Evolutionary conservation across 495 filamentous ascomycete species (phyloP), one percentile per base, ranked within the genome.

Genomic region (Aspergillus diversus): DNA sequence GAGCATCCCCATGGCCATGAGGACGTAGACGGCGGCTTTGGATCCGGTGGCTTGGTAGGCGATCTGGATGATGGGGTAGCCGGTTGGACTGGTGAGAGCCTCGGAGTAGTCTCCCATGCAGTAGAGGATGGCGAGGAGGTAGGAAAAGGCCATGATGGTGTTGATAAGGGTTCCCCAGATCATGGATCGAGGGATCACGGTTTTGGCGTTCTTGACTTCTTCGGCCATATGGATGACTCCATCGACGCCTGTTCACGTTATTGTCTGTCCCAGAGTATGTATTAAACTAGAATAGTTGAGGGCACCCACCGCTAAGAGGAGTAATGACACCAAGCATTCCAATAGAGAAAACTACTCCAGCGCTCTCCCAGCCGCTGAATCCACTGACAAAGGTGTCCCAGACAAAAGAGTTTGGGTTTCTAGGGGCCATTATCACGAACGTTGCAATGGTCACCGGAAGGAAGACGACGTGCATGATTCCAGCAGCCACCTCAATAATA

Each of bases 31-130:
- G 6, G 78, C 80, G 31, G 75, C 68, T 43, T 76, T 71, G 43
- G 77, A 81, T 6, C 71, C 70, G 11, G 78, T 84, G 15, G 80
- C 78, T 61, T 81, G 71, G 68, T 80, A 79, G 67, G 79, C 80
- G 50, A 84, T 80, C 64, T 81, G 66, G 62, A 86, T 84, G 69
- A 86, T 81, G 12, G 83, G 81, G 43, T 81, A 83, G 35, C 78
- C 76, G 8, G 81, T 84, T 0, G 78, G 59, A 7, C 68, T 71
- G 5, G 57, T 60, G 1, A 80, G 33, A 1, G 78, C 75, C 21
- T 70, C 69, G 4, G 66, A 55, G 48, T 80, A 69, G 59, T 79
- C 72, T 15, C 77, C 77, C 49, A 79, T 75, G 66, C 74, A 79
- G 63, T 78, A 83, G 4, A 81, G 65, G 50, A 75, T 66, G 4